Evolutionary conservation across 768 basidiomycete species (phyloP).

Genomic region (Russula abietina): DNA sequence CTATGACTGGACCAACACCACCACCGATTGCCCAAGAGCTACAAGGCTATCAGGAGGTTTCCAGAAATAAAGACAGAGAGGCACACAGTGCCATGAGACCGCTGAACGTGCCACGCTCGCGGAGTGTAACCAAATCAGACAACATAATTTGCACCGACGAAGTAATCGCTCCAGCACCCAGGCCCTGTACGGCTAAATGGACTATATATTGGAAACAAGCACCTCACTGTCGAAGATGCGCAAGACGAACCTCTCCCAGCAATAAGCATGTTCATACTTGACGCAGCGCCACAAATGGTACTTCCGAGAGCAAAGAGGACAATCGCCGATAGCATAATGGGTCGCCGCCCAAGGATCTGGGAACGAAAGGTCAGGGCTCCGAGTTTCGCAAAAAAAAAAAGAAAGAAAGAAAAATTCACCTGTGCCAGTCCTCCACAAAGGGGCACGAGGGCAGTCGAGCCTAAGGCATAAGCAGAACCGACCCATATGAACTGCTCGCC

Average conservation of each 20-base stretch:
- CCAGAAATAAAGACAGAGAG: neutral
- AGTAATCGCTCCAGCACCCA: constrained; percentile 30
- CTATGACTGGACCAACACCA: constrained; percentile 30
- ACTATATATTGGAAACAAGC: neutral
- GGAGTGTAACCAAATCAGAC: constrained; percentile 33
- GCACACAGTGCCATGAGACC: constrained; percentile 31
- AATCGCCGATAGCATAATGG: constrained; percentile 27
- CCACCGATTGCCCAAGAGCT: constrained; percentile 30
- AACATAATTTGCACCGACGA: constrained; percentile 31
- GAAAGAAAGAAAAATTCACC: no score
- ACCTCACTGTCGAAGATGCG: neutral
- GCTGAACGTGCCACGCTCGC: constrained; percentile 32
- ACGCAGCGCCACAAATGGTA: constrained; percentile 33
- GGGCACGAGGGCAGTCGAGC: constrained; percentile 28
- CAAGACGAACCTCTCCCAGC: constrained; percentile 28
- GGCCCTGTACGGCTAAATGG: constrained; percentile 27
- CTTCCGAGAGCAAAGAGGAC: constrained; percentile 31
- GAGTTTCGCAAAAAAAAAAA: neutral
- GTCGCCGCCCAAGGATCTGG: constrained; percentile 32
- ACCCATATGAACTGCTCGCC: constrained; percentile 26
- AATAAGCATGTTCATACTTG: constrained; percentile 33
- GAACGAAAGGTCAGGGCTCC: neutral
- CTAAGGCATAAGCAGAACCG: constrained; percentile 27
- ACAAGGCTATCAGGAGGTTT: neutral
- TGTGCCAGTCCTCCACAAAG: constrained; percentile 27